Evolutionary conservation across 495 filamentous ascomycete species (phyloP).

Genomic region (Tricharina praecox): DNA sequence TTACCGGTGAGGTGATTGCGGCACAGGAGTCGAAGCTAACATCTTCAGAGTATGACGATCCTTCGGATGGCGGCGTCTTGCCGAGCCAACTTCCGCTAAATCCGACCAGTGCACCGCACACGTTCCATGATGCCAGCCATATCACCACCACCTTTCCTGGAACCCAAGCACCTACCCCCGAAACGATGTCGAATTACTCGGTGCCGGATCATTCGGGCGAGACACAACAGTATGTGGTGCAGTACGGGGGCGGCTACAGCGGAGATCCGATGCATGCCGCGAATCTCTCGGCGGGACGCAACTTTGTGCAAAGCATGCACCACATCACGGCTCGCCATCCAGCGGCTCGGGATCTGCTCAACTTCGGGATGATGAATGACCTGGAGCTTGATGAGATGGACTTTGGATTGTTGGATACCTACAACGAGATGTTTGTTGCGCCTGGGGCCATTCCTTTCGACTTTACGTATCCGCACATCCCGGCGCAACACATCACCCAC

Average conservation of each 20-base stretch:
- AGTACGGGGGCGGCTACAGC: slow-evolving; percentile 29
- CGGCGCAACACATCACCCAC: too few species aligned
- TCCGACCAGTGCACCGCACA: slow-evolving; percentile 33
- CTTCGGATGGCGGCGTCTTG: not conserved
- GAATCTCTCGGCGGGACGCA: slow-evolving; percentile 19
- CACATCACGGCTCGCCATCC: not conserved
- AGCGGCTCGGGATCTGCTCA: slow-evolving; percentile 22
- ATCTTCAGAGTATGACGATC: not conserved
- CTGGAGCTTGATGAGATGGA: slow-evolving; percentile 46
- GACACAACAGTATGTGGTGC: slow-evolving; percentile 24
- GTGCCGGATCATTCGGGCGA: slow-evolving; percentile 15
- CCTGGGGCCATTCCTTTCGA: slow-evolving; percentile 17
- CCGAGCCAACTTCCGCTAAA: slow-evolving; percentile 35
- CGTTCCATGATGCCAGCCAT: slow-evolving; percentile 27
- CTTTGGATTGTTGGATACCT: slow-evolving; percentile 40
- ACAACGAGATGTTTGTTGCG: slow-evolving; percentile 31
- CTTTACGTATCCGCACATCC: slow-evolving; percentile 3
- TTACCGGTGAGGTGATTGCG: not conserved
- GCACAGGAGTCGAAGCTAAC: not conserved
- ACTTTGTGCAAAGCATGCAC: slow-evolving; percentile 7
- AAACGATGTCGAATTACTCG: too few species aligned
- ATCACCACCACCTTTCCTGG: slow-evolving; percentile 25
- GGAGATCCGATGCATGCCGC: too few species aligned
- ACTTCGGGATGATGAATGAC: slow-evolving; percentile 37
- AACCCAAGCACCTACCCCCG: slow-evolving; percentile 2